phyloP scores from a whole-genome alignment of 257 asterid genomes.

The Petunia secreta region DNA sequence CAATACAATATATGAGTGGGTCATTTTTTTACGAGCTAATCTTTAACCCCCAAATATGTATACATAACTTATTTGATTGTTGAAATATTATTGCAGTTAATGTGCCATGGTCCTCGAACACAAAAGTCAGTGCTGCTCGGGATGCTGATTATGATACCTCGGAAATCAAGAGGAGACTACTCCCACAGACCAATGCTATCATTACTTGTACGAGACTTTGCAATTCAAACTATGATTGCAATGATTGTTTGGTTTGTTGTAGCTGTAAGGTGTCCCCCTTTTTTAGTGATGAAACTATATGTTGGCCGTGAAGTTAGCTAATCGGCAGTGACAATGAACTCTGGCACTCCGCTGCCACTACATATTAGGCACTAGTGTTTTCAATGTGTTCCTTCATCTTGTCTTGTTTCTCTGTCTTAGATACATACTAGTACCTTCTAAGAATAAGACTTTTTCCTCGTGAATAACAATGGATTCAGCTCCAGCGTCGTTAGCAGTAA shows the following conservation, averaged over 20 bases:
- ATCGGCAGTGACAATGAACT: not conserved
- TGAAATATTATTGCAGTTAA: not conserved
- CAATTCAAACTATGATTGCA: not conserved
- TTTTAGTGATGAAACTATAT: not conserved
- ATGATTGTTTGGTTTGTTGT: not conserved
- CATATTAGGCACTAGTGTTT: not conserved
- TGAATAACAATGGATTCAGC: not conserved
- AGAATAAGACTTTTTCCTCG: not conserved
- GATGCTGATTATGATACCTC: not conserved
- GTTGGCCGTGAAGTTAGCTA: not conserved
- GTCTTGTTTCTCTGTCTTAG: not conserved
- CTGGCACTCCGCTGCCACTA: not conserved
- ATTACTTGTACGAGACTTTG: not conserved
- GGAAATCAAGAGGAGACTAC: not conserved
- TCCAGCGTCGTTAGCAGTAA: not conserved
- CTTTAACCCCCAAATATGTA: too few relatives aligned
- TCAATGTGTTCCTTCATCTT: not conserved
- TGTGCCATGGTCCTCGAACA: not conserved
- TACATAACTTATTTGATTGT: not conserved
- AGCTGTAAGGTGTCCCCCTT: not conserved
- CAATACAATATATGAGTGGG: too few relatives aligned
- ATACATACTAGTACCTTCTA: not conserved
- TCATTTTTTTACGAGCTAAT: too few relatives aligned
- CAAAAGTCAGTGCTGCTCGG: not conserved
- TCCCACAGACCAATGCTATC: not conserved